Evolutionary conservation across 352 stramenopile species (phyloP), one percentile per base, ranked within the genome.

Genomic region (Globisporangium apiculatum): DNA sequence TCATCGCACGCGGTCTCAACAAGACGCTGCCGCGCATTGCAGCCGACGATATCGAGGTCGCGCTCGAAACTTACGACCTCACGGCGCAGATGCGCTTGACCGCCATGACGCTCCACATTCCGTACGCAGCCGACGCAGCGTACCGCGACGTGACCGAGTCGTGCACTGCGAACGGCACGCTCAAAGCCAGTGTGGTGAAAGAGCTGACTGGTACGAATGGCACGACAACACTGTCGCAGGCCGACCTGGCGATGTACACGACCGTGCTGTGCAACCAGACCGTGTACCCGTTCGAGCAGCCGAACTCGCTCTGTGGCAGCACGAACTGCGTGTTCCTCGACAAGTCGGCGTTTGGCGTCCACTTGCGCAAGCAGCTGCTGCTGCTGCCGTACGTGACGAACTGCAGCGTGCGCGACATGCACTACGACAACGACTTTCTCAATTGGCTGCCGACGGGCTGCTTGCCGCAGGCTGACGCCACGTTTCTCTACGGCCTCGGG

Each of bases 311-410:
- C n/a, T 67, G 61, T 51, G 52, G 57, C 43, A 35, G 48, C 40
- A 35, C 35, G 0, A 60, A 43, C 57, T 67, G 57, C 51, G 48
- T 64, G 6, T 60, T 67, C 18, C 38, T 67, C 38, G 61, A 67
- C 56, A 56, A 66, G 37, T 38, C 40, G 5, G 9, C 4, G 14
- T 36, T 17, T 31, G 15, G 48, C 24, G 48, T 55, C 1, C 47
- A 56, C 10, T 45, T 61, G 38, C 48, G 41, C n/a, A 43, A 56
- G 17, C 55, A 67, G 14, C 38, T 61, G 3, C 40, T 59, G 6
- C 31, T 67, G 50, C 46, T 57, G 55, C 61, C 55, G n/a, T 60
- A 58, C 50, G 15, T 53, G 37, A 43, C 35, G 7, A 40, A 52
- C 51, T 67, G 61, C 43, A 18, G 18, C 24, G 7, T 53, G 14